Conservation (phyloP, 192 early-diverging fungal genomes). For the Umbelopsis sp. region DNA sequence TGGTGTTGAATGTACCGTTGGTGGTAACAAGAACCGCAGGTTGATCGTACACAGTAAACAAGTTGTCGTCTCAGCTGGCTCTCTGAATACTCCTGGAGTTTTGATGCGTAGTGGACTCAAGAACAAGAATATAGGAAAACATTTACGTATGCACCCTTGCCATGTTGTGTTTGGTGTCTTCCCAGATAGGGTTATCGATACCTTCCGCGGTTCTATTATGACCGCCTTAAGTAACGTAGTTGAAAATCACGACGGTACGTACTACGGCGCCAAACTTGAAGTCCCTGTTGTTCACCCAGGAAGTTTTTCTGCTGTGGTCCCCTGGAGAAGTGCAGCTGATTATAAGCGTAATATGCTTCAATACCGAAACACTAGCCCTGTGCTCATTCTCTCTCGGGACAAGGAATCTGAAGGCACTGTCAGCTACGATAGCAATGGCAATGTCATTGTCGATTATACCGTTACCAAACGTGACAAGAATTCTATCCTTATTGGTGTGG, state of each 20-base stretch:
- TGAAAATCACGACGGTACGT: constrained; percentile 60
- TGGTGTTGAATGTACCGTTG: constrained; percentile 48
- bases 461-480: constrained; percentile 54
- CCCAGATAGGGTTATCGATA: constrained; percentile 44
- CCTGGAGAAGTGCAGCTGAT: constrained; percentile 50
- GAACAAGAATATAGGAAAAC: constrained; percentile 69
- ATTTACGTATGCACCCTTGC: constrained; percentile 68
- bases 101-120: constrained; percentile 65
- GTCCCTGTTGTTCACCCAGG: constrained; percentile 60
- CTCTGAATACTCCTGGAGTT: constrained; percentile 66
- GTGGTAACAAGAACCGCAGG: constrained; percentile 25
- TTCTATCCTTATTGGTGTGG: constrained; percentile 48
- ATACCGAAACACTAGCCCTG: constrained; percentile 46
- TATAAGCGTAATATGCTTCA: constrained; percentile 58
- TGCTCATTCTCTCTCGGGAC: constrained; percentile 64
- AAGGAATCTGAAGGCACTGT: constrained; percentile 55
- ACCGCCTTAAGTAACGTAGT: constrained; percentile 58
- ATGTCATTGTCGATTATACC: constrained; percentile 49
- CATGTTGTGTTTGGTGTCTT: constrained; percentile 65
- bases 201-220: constrained; percentile 65
- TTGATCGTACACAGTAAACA: constrained; percentile 51
- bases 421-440: constrained; percentile 38
- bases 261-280: constrained; percentile 71
- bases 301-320: constrained; percentile 38
- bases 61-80: constrained; percentile 65